These are phyloP conservation scores for Maudiozyma barnettii DNA, from an alignment of 805 yeast genomes.

Conservation along the genomic window DNA sequence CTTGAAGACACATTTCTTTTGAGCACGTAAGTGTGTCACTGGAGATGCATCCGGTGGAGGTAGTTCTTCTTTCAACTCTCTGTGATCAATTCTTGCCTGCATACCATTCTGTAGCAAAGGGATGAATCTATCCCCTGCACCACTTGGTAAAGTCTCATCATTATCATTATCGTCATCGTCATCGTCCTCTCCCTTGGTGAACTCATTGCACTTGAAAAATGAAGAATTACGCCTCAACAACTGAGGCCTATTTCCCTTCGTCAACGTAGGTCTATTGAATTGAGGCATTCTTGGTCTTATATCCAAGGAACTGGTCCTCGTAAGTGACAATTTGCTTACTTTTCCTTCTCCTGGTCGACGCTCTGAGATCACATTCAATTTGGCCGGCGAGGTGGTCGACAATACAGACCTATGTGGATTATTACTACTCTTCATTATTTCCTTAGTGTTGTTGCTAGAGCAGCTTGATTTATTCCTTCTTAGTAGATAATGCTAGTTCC, in stretches of 20 bases:
- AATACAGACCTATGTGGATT: conserved; percentile 30
- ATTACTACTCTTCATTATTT: conserved; percentile 9
- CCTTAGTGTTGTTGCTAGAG: background rate
- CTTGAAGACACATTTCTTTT: conserved; percentile 44
- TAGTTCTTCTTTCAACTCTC: conserved; percentile 29
- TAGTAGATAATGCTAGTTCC: too few relatives aligned
- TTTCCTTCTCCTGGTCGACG: conserved; percentile 7
- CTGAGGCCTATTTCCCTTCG: conserved; percentile 26
- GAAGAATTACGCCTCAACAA: conserved; percentile 27
- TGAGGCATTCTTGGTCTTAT: conserved; percentile 6
- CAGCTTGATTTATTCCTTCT: too few relatives aligned
- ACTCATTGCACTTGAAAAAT: conserved; percentile 20
- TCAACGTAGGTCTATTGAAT: conserved; percentile 19
- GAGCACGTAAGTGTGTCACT: conserved; percentile 35
- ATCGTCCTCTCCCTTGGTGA: conserved; percentile 8
- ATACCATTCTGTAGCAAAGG: conserved; percentile 47
- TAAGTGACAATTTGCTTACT: conserved; percentile 17
- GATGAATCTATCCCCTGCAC: conserved; percentile 48
- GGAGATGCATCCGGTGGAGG: conserved; percentile 43
- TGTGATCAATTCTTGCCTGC: conserved; percentile 20
- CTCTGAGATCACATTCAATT: conserved; percentile 35
- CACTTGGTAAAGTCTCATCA: background rate
- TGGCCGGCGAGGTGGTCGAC: conserved; percentile 38
- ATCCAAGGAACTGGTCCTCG: conserved; percentile 21
- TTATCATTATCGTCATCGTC: conserved; percentile 3